Evolutionary conservation across 768 basidiomycete genomes (phyloP), one percentile per base, ranked within the genome.

Genomic region (Rhodotorula diobovata): DNA sequence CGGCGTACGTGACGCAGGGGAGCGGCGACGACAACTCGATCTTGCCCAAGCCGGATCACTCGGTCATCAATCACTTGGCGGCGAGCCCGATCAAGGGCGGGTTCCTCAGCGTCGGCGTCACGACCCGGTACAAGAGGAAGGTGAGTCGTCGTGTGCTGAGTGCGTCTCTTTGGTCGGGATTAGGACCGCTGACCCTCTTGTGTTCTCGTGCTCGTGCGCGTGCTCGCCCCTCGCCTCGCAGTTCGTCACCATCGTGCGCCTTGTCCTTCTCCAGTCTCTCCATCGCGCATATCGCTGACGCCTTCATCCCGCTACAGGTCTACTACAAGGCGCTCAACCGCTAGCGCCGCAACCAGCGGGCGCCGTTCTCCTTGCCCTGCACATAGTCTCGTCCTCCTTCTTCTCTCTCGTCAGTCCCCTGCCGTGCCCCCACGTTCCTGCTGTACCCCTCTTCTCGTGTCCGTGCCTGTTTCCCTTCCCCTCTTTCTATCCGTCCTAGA

Each of bases 51-150:
- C 94, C 94, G 32, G 89, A 87, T 48, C 94, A 97, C 82, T 91
- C 92, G 48, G 92, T 97, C 34, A 82, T 98, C 73, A 93, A 96
- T 76, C 94, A 98, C 81, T 81, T 98, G 77, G 91, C 78, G 72
- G 96, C 94, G 71, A 95, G 92, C 77, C 93, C 94, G 62, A 98
- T 98, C 71, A 85, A 87, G 80, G 93, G 93, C 79, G 93, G 92
- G 14, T 91, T 95, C 57, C 81, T 97, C 60, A 93, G 93, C 50
- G 93, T 97, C 11, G 93, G 88, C 37, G 91, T 87, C 70, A 98
- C 94, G 67, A 93, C 89, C 61, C 83, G 94, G 79, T 97, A 96
- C 83, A 84, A 87, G 81, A 87, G 90, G 83, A 98, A 95, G 88
- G 91, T 91, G 78, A 34, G 68, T 48, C 30, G 54, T 4, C 1